phyloP scores from a whole-genome alignment of 768 basidiomycete species.

The Tricholoma hemisulphureum region DNA sequence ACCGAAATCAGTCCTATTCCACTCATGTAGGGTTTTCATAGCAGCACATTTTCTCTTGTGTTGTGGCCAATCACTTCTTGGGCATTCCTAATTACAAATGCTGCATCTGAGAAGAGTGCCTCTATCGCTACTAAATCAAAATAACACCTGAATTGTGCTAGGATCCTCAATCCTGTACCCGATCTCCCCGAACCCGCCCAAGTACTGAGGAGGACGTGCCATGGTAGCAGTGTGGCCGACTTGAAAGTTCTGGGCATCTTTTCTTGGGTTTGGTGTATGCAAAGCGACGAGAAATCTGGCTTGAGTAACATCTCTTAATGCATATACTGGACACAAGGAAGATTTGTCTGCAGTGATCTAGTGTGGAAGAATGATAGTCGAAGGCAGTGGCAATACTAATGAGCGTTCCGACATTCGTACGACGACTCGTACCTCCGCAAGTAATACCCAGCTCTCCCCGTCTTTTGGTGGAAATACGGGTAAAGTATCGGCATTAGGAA shows the following conservation, averaged over 20 bases:
- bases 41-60: conserved; percentile 16
- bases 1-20: conserved; percentile 24
- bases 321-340: neutral
- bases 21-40: conserved; percentile 11
- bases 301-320: neutral
- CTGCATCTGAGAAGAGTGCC: conserved; percentile 16
- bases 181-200: conserved; percentile 19
- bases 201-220: conserved; percentile 16
- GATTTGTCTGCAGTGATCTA: neutral
- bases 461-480: conserved; percentile 17
- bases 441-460: conserved; percentile 23
- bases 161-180: conserved; percentile 23
- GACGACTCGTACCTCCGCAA: conserved; percentile 14
- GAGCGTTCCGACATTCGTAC: too few species aligned
- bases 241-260: conserved; percentile 15
- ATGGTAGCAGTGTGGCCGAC: conserved; percentile 16
- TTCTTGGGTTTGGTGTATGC: neutral
- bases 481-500: conserved; percentile 21
- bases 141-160: conserved; percentile 5
- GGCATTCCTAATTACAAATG: conserved; percentile 20
- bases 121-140: conserved; percentile 6
- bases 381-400: too few species aligned
- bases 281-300: neutral
- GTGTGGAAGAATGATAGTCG: too few species aligned
- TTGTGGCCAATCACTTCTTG: conserved; percentile 14